Conservation (phyloP, 2,329 filamentous ascomycete genomes). For the Amauroascus verrucosus region DNA sequence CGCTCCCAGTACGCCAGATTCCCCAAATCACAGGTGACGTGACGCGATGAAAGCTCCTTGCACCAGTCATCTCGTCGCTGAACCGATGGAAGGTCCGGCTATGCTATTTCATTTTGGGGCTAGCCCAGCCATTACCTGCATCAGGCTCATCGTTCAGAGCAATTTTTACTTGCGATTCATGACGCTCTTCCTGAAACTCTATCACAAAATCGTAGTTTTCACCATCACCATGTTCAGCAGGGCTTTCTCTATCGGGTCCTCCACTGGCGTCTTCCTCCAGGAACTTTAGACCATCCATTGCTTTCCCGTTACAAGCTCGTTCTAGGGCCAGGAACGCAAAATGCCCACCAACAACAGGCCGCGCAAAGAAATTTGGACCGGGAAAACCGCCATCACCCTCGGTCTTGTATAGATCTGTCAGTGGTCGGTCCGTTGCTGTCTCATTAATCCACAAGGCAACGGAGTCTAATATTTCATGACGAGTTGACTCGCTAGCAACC, state of each 20-base stretch:
- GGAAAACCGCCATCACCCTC: constrained; percentile 68
- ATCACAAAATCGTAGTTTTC: constrained; percentile 4
- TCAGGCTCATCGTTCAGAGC: constrained; percentile 2
- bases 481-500: constrained; percentile 57
- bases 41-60: too few species aligned
- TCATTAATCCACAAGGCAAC: constrained; percentile 78
- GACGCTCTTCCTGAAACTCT: neutral
- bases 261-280: constrained; percentile 23
- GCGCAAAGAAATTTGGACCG: constrained; percentile 63
- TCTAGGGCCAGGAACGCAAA: constrained; percentile 78
- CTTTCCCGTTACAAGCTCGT: constrained; percentile 63
- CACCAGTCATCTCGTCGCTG: neutral
- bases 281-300: constrained; percentile 47
- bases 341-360: constrained; percentile 75
- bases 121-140: too few species aligned
- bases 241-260: constrained; percentile 10
- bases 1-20: too few species aligned
- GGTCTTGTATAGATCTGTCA: constrained; percentile 75
- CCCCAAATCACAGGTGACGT: too few species aligned
- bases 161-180: constrained; percentile 9
- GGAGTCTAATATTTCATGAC: constrained; percentile 60
- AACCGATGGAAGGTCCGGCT: neutral
- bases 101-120: neutral
- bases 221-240: neutral
- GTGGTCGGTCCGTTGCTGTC: constrained; percentile 62